Base-by-base conservation (phyloP, 768 basidiomycete genomes). In the Macrolepiota fuliginosa region DNA sequence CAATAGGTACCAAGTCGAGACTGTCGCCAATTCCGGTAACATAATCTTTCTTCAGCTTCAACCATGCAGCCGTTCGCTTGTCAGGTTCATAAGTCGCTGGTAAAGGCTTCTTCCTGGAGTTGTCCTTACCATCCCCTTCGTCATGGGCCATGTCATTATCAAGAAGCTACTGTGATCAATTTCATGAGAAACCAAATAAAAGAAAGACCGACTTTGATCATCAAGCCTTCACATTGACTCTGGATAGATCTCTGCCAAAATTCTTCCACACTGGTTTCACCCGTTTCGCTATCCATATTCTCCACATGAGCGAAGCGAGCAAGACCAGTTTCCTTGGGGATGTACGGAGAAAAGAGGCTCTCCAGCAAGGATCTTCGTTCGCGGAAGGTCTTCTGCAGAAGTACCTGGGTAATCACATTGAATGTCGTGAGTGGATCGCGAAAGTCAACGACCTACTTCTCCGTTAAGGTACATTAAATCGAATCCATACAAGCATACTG, bases 1-100 rank as follows among this genome's bases (percentile, higher is more conserved):
- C 89, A 56, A 90, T 77, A 29, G 90, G 89, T 32, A 90, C 82
- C 58, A 89, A 73, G 69, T 90, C 90, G 29, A 86, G 82, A 65
- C 84, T 83, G 70, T 94, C 91, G n/a, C 89, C 89, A 39, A 92
- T 72, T 2, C 88, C 88, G 27, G 82, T 81, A 22, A 95, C 87
- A 70, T 96, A 97, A 71, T 96, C 95, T 69, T 92, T 94, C 75
- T 97, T 97, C 47, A 96, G 79, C 71, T 96, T 95, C 59, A 96
- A 71, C 95, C 95, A 96, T 2, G 91, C 88, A 27, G 82, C 87
- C 19, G 90, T 92, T 64, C 95, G 79, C 72, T 91, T 91, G 73
- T 96, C 94, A 73, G 79, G 89, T 81, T 96, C 92, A 73, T 97
- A 97, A 11, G 93, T 92, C 15, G 94, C 90, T 17, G 86, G 89